Percentiles rank a stretch among this genome's conserved stretches.
phyloP scores from a whole-genome alignment of 768 basidiomycete species.

The Agaricus blazei region DNA sequence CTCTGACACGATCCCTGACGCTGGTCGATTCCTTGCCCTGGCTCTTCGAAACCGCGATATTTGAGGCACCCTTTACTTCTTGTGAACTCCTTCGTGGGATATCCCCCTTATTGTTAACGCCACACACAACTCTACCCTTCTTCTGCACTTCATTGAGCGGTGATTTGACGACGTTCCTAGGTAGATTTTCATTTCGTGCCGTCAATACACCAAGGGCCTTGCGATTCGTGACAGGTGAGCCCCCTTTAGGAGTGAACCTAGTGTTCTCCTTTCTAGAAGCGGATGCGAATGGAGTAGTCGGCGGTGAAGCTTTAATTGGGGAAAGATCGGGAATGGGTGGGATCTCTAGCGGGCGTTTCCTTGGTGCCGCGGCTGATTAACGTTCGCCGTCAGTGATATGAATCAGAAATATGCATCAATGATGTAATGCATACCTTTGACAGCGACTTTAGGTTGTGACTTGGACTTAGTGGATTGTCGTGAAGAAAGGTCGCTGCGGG shows the following conservation, averaged over 20 bases:
- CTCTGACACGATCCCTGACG: constrained; percentile 58
- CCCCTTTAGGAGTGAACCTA: constrained; percentile 21
- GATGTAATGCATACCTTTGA: constrained; percentile 27
- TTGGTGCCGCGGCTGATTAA: constrained; percentile 22
- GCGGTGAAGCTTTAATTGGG: constrained; percentile 53
- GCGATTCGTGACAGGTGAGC: constrained; percentile 1
- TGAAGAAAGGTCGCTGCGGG: constrained; percentile 12
- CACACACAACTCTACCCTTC: constrained; percentile 10
- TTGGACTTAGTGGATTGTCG: constrained; percentile 30
- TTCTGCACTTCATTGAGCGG: constrained; percentile 12
- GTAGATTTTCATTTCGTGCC: constrained; percentile 8
- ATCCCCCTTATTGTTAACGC: constrained; percentile 7
- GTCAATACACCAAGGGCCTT: constrained; percentile 12
- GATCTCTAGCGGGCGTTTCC: constrained; percentile 29
- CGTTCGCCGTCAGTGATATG: not conserved
- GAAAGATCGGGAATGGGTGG: constrained; percentile 35
- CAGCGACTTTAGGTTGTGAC: constrained; percentile 40
- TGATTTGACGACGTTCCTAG: constrained; percentile 11
- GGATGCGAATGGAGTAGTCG: constrained; percentile 28
- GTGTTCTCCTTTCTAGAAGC: constrained; percentile 37
- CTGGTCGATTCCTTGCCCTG: constrained; percentile 37
- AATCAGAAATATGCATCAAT: not conserved
- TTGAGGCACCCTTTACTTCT: constrained; percentile 13
- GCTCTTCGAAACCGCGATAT: constrained; percentile 5
- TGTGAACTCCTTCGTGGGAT: constrained; percentile 8